Percentiles rank a stretch among this genome's conserved stretches.
These are phyloP conservation scores for Pseudoneurospora amorphoporcata DNA, from an alignment of 495 filamentous ascomycete species.

Conservation along the genomic window DNA sequence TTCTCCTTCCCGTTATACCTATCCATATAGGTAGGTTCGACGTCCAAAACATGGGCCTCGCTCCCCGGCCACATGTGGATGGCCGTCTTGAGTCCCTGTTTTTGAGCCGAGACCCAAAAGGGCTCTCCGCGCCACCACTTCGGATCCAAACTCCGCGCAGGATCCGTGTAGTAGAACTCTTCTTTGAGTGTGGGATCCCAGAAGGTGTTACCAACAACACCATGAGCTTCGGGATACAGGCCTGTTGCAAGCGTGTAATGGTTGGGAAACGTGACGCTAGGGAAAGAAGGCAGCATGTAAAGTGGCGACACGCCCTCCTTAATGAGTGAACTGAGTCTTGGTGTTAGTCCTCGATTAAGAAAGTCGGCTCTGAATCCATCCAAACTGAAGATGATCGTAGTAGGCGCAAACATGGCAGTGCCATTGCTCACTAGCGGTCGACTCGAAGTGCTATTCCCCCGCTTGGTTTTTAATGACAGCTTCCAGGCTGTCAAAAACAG, in stretches of 20 bases:
- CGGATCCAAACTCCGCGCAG: conserved; percentile 56
- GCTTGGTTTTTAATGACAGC: conserved; percentile 25
- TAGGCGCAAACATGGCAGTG: conserved; percentile 75
- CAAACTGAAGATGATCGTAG: conserved; percentile 86
- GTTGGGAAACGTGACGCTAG: conserved; percentile 95
- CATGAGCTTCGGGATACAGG: conserved; percentile 85
- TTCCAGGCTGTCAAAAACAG: conserved; percentile 41
- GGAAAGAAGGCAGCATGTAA: conserved; percentile 90
- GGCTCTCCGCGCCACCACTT: conserved; percentile 95
- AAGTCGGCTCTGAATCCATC: conserved; percentile 98
- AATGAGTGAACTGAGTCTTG: conserved; percentile 68
- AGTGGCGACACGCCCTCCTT: conserved; percentile 75
- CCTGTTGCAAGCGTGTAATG: conserved; percentile 93
- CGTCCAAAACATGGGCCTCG: conserved; percentile 61
- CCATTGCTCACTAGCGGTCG: conserved; percentile 55
- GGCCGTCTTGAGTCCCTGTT: conserved; percentile 59
- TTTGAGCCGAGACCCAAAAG: conserved; percentile 86
- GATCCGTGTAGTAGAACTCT: conserved; percentile 81
- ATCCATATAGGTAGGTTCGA: conserved; percentile 69
- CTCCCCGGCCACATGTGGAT: conserved; percentile 99
- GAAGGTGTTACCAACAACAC: conserved; percentile 88
- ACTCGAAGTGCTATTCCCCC: not conserved
- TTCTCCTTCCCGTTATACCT: conserved; percentile 69
- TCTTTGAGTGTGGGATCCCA: conserved; percentile 69
- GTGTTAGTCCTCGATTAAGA: conserved; percentile 70